Percentiles rank a stretch among this genome's conserved stretches.
phyloP scores from a whole-genome alignment of 2,329 filamentous ascomycete species.

The Microdochium paspali region DNA sequence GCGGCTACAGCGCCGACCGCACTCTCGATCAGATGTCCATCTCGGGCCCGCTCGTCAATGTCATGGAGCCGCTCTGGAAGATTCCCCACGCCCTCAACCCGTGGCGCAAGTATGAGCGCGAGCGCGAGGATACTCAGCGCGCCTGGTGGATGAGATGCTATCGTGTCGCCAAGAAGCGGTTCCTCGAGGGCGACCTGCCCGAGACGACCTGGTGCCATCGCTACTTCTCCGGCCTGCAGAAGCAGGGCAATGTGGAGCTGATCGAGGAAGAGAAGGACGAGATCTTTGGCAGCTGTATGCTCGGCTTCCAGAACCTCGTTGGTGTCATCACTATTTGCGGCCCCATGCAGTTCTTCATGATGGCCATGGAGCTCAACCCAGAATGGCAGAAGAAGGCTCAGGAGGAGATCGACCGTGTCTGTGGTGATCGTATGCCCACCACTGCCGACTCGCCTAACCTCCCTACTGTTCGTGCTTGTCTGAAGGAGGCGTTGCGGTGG shows the following conservation, averaged over 20 bases:
- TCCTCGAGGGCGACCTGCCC: conserved; percentile 28
- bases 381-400: conserved; percentile 43
- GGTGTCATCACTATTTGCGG: conserved; percentile 40
- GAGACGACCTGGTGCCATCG: conserved; percentile 36
- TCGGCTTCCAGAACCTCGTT: conserved; percentile 40
- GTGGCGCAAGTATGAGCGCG: conserved; percentile 35
- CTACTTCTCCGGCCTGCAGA: conserved; percentile 33
- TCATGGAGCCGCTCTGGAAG: conserved; percentile 36
- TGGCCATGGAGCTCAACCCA: conserved; percentile 42
- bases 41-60: conserved; percentile 41
- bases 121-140: conserved; percentile 31
- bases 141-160: conserved; percentile 36
- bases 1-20: conserved; percentile 34
- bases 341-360: conserved; percentile 39
- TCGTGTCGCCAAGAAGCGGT: conserved; percentile 29
- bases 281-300: conserved; percentile 38
- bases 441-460: conserved; percentile 38
- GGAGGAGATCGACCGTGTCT: conserved; percentile 47
- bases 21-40: conserved; percentile 42
- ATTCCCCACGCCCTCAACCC: conserved; percentile 33
- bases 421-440: conserved; percentile 41
- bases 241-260: conserved; percentile 26
- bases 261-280: conserved; percentile 32
- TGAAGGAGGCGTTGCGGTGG: conserved; percentile 52
- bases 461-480: conserved; percentile 42